phyloP scores from a whole-genome alignment of 1,284 basidiomycete species.

The Termitomyces sp. region DNA sequence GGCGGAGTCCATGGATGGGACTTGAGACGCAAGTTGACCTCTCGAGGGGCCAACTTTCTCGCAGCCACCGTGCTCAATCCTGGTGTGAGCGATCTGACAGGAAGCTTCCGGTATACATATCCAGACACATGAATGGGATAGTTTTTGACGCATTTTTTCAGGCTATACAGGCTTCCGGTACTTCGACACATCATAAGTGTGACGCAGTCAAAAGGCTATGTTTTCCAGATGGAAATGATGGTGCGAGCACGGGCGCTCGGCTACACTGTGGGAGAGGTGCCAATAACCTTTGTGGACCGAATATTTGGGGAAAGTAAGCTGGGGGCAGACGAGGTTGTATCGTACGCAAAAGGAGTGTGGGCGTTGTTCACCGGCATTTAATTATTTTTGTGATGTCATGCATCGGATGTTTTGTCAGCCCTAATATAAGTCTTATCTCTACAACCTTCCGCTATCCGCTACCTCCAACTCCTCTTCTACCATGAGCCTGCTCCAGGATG shows the following conservation, averaged over 20 bases:
- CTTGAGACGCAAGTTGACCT: conserved; percentile 80
- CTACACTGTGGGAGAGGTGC: conserved; percentile 84
- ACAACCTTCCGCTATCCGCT: neutral
- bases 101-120: conserved; percentile 67
- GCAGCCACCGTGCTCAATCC: conserved; percentile 79
- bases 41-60: conserved; percentile 82
- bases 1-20: conserved; percentile 92
- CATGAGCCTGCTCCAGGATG: conserved; percentile 73
- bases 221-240: conserved; percentile 98
- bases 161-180: conserved; percentile 74
- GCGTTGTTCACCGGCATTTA: conserved; percentile 69
- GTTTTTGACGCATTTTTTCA: conserved; percentile 24
- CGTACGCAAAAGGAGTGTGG: conserved; percentile 87
- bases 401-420: conserved; percentile 17
- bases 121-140: neutral
- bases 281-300: conserved; percentile 91
- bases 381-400: conserved; percentile 19
- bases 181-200: conserved; percentile 78
- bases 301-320: conserved; percentile 92
- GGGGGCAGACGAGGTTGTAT: conserved; percentile 82
- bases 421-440: neutral
- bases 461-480: conserved; percentile 17
- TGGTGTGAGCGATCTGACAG: conserved; percentile 83
- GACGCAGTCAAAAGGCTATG: conserved; percentile 85
- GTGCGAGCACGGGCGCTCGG: conserved; percentile 80